phyloP scores from a whole-genome alignment of 164 flowering plant genomes.

The Warburgia ugandensis region DNA sequence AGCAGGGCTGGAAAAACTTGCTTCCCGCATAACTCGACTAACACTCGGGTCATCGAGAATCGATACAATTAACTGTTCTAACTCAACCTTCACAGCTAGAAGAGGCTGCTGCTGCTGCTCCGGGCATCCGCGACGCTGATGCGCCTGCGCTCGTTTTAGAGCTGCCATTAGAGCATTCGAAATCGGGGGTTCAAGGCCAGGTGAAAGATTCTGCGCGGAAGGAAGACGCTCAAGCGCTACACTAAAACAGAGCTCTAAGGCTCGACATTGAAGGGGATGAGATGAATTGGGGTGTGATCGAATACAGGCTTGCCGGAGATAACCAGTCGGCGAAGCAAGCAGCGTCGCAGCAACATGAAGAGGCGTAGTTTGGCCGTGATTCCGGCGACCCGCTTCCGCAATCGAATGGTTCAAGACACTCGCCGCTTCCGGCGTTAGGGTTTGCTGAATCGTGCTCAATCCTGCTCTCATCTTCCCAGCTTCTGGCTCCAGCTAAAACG shows the following conservation, averaged over 20 bases:
- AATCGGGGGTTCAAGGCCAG: conserved; percentile 70
- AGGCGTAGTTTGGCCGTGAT: conserved; percentile 94
- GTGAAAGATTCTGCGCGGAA: conserved; percentile 40
- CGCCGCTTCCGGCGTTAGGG: conserved; percentile 89
- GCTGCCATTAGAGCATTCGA: conserved; percentile 98
- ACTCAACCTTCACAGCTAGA: conserved; percentile 91
- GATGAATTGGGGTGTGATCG: conserved; percentile 94
- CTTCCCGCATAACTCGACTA: conserved; percentile 95
- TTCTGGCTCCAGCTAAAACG: no score
- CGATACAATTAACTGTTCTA: conserved; percentile 83
- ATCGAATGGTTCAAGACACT: conserved; percentile 76
- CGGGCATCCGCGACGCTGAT: conserved; percentile 93
- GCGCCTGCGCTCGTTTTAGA: conserved; percentile 91
- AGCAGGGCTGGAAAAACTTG: conserved; percentile 94
- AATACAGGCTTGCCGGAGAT: conserved; percentile 83
- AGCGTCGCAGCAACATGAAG: conserved; percentile 94
- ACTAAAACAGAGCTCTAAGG: conserved; percentile 96
- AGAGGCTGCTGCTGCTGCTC: conserved; percentile 98
- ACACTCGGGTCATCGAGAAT: conserved; percentile 95
- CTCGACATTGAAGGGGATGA: conserved; percentile 96
- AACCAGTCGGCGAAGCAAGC: conserved; percentile 68
- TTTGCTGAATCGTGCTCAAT: conserved; percentile 73
- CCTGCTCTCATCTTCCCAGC: conserved; percentile 63
- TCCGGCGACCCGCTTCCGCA: conserved; percentile 71
- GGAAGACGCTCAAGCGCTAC: conserved; percentile 96